Evolutionary conservation across 331 rosid genomes (phyloP).

Genomic region (Erythrophleum ivorense): DNA sequence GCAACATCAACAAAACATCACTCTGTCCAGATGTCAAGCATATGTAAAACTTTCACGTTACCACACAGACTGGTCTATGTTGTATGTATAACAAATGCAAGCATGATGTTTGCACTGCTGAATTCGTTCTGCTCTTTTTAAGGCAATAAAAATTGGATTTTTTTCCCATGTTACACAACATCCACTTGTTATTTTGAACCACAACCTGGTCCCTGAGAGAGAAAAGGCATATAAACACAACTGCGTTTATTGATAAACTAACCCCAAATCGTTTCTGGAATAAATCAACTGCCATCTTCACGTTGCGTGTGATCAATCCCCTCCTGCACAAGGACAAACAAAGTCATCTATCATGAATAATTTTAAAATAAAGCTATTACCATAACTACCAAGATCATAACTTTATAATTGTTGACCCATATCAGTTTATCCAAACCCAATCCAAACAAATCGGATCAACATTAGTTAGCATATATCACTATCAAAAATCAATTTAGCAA

Average conservation of each 20-base stretch:
- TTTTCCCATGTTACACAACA: conserved; percentile 1
- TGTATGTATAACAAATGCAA: conserved; percentile 11
- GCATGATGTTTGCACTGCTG: not conserved
- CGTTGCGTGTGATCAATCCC: conserved; percentile 93
- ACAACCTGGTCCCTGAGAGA: not conserved
- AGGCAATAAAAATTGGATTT: not conserved
- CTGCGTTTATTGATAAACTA: conserved; percentile 41
- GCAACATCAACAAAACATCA: not conserved
- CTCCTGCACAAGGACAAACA: conserved; percentile 51
- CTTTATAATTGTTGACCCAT: not conserved
- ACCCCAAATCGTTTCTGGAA: conserved; percentile 90
- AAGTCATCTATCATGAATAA: conserved; percentile 25
- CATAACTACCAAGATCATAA: conserved; percentile 21
- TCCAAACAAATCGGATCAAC: not conserved
- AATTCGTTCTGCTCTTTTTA: conserved; percentile 13
- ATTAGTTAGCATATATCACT: not conserved
- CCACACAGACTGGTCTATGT: conserved; percentile 11
- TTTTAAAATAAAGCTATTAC: not conserved
- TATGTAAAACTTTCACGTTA: conserved; percentile 9
- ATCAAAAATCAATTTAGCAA: not conserved
- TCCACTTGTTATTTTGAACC: not conserved
- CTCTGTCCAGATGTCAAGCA: conserved; percentile 9
- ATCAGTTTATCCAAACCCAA: not conserved
- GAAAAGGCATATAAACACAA: not conserved
- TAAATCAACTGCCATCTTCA: conserved; percentile 72